Percentiles rank a stretch among this genome's conserved stretches.
Conservation (phyloP, 495 filamentous ascomycete genomes). For the Aspergillus nanangensis region DNA sequence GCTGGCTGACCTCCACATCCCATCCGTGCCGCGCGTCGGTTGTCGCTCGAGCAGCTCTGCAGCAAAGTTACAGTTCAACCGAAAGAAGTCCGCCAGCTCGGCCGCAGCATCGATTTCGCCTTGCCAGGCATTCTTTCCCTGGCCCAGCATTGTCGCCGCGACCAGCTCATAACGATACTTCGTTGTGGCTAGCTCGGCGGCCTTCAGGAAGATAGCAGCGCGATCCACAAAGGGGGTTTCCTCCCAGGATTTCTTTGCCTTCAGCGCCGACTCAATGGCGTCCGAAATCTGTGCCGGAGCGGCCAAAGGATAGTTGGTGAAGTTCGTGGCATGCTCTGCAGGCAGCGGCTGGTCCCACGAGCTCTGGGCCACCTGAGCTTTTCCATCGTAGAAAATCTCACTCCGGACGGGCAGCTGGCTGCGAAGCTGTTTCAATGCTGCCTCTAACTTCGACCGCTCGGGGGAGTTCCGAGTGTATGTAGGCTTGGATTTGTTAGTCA, state of each 20-base stretch:
- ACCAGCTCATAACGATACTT: conserved; percentile 95
- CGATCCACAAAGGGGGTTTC: conserved; percentile 79
- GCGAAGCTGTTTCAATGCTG: conserved; percentile 55
- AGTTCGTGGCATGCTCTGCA: conserved; percentile 58
- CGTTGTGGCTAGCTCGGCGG: conserved; percentile 78
- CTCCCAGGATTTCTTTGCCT: conserved; percentile 80
- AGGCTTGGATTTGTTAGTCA: conserved; percentile 45
- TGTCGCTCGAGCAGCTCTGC: conserved; percentile 73
- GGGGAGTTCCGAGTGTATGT: conserved; percentile 69
- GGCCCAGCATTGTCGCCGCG: conserved; percentile 90
- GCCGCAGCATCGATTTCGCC: conserved; percentile 95
- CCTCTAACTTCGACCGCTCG: conserved; percentile 61
- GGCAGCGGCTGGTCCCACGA: conserved; percentile 62
- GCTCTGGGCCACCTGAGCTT: conserved; percentile 38
- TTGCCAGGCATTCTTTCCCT: conserved; percentile 97
- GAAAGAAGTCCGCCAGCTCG: conserved; percentile 84
- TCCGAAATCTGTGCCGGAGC: conserved; percentile 59
- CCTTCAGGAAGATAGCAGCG: conserved; percentile 89
- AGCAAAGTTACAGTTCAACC: conserved; percentile 74
- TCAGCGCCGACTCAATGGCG: conserved; percentile 77
- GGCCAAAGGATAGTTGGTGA: conserved; percentile 76
- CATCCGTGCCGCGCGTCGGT: conserved; percentile 50
- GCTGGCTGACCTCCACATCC: conserved; percentile 63
- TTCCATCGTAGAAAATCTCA: conserved; percentile 49
- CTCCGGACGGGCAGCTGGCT: conserved; percentile 40